Evolutionary conservation across 1,139 yeast species (phyloP).

Genomic region (Suhomyces choctaworum): DNA sequence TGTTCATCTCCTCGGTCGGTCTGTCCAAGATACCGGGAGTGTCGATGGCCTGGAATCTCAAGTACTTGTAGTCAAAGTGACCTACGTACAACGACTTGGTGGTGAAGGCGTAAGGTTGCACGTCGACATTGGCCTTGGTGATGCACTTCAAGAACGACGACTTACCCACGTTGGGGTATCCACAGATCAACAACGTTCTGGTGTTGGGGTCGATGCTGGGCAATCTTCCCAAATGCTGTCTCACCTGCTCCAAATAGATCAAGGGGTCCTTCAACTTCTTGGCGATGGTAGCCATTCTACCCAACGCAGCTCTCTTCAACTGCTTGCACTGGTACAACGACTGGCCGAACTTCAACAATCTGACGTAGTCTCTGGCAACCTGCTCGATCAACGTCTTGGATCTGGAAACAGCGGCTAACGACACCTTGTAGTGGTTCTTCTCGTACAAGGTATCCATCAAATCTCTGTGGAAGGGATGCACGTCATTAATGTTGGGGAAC

Average conservation of each 20-base stretch:
- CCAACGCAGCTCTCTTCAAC: slow-evolving; percentile 95
- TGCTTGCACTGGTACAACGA: slow-evolving; percentile 98
- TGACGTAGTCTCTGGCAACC: slow-evolving; percentile 90
- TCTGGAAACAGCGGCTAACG: slow-evolving; percentile 92
- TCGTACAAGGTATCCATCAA: slow-evolving; percentile 96
- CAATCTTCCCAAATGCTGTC: slow-evolving; percentile 98
- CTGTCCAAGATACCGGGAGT: slow-evolving; percentile 99
- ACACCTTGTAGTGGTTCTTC: slow-evolving; percentile 95
- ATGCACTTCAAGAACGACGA: slow-evolving; percentile 90
- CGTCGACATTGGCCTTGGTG: slow-evolving; percentile 98
- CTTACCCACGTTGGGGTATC: slow-evolving; percentile 98
- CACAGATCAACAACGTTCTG: slow-evolving; percentile 94
- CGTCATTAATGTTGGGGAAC: slow-evolving; percentile 95
- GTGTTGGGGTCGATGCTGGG: slow-evolving; percentile 99
- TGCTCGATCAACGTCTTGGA: slow-evolving; percentile 95
- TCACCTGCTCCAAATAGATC: slow-evolving; percentile 91
- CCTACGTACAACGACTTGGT: slow-evolving; percentile 95
- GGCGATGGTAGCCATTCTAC: slow-evolving; percentile 98
- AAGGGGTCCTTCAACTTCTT: slow-evolving; percentile 94
- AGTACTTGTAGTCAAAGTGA: slow-evolving; percentile 95
- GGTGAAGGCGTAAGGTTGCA: slow-evolving; percentile 98
- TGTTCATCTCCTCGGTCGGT: slow-evolving; percentile 99
- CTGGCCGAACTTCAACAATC: slow-evolving; percentile 95
- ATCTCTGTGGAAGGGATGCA: slow-evolving; percentile 98
- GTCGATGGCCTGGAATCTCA: slow-evolving; percentile 97